These are phyloP conservation scores for Singerocomus inundabilis DNA, from an alignment of 1,284 basidiomycete species.

Conservation along the genomic window DNA sequence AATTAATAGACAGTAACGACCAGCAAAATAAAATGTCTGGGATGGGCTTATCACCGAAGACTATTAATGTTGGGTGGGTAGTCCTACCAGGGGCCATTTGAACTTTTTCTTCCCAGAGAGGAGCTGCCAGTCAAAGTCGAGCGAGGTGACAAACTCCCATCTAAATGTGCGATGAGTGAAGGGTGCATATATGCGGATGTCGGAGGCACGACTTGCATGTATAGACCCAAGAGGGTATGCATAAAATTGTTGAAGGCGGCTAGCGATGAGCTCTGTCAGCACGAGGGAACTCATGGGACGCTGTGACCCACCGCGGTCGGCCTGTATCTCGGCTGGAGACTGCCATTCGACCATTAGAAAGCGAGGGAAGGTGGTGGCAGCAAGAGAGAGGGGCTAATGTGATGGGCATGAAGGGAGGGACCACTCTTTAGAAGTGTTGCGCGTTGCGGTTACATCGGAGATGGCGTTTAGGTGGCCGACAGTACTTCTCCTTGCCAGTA, in stretches of 20 bases:
- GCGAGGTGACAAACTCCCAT: slow-evolving; percentile 65
- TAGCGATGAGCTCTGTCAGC: slow-evolving; percentile 29
- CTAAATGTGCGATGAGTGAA: slow-evolving; percentile 30
- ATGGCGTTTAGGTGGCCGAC: slow-evolving; percentile 20
- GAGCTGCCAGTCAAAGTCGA: slow-evolving; percentile 68
- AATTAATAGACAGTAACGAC: slow-evolving; percentile 66
- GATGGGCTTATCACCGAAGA: slow-evolving; percentile 3
- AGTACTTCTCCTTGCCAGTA: background rate
- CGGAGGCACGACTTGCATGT: slow-evolving; percentile 46
- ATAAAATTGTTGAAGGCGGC: slow-evolving; percentile 63
- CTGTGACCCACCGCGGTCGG: slow-evolving; percentile 45
- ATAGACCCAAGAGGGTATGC: slow-evolving; percentile 65
- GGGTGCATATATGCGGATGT: slow-evolving; percentile 11
- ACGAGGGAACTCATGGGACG: background rate
- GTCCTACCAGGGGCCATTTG: slow-evolving; percentile 58
- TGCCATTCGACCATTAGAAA: slow-evolving; percentile 56
- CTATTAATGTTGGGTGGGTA: background rate
- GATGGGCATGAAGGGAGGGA: background rate
- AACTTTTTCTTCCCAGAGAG: slow-evolving; percentile 58
- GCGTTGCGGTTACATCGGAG: slow-evolving; percentile 9
- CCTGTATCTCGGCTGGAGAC: slow-evolving; percentile 48
- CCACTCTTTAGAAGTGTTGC: slow-evolving; percentile 15
- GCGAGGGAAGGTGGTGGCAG: background rate
- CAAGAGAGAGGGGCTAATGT: background rate
- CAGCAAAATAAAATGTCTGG: slow-evolving; percentile 72